Conservation (phyloP, 768 basidiomycete species). For the Gymnopilus dilepis region DNA sequence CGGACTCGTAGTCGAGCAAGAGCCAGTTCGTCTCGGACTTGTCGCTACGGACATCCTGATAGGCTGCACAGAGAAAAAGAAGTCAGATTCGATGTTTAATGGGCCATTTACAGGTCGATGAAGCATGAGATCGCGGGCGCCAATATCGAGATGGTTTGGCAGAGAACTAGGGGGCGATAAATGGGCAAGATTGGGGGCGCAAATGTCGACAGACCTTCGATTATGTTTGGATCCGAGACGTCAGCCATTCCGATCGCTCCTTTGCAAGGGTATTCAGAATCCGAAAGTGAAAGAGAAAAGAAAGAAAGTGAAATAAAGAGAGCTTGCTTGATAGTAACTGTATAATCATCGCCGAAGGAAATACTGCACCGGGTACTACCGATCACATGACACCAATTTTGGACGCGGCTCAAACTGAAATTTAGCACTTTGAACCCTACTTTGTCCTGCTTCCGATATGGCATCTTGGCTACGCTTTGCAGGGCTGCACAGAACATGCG, state of each 20-base stretch:
- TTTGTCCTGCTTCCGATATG: constrained; percentile 25
- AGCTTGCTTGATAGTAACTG: constrained; percentile 8
- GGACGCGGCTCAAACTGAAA: background rate
- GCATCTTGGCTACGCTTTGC: constrained; percentile 27
- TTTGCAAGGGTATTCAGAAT: constrained; percentile 14
- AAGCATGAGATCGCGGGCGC: constrained; percentile 1
- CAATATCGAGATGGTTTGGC: background rate
- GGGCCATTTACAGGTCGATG: constrained; percentile 1
- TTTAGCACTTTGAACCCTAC: background rate
- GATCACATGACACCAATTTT: constrained; percentile 24
- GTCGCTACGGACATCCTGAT: constrained; percentile 84
- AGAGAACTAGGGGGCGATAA: background rate
- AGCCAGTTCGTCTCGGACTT: constrained; percentile 91
- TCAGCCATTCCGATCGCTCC: constrained; percentile 66
- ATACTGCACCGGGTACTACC: constrained; percentile 23
- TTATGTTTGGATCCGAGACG: constrained; percentile 73
- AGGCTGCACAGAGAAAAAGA: constrained; percentile 57
- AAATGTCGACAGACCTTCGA: constrained; percentile 56
- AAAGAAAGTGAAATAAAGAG: constrained; percentile 18
- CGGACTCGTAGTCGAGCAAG: constrained; percentile 86
- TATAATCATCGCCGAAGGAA: constrained; percentile 4
- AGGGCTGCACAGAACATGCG: constrained; percentile 9
- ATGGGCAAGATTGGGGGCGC: background rate
- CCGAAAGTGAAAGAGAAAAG: constrained; percentile 15
- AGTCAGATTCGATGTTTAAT: constrained; percentile 29